Evolutionary conservation across 106 monocot species (phyloP).

Genomic region (Triglochin maritima): DNA sequence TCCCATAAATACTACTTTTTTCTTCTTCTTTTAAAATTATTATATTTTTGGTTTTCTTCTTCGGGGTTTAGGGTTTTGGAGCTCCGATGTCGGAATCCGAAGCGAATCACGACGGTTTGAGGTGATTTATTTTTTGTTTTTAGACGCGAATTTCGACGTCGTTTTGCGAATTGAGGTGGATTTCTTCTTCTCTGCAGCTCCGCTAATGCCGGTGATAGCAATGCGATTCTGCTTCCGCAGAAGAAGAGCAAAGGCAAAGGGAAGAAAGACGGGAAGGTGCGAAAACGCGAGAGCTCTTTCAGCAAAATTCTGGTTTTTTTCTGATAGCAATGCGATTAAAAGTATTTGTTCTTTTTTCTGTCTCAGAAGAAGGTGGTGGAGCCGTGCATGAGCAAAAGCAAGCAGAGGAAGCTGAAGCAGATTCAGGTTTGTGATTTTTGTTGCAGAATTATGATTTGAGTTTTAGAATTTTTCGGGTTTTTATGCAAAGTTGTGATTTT

Average conservation of each 20-base stretch:
- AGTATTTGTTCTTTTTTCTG: background rate
- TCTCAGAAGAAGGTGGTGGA: slow-evolving; percentile 8
- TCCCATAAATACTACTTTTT: no score
- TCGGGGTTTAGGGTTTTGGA: background rate
- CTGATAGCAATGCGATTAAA: background rate
- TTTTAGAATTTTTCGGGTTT: background rate
- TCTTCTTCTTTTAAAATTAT: no score
- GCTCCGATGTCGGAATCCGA: background rate
- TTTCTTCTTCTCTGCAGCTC: background rate
- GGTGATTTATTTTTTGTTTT: background rate
- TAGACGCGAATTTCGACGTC: background rate
- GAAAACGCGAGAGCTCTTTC: background rate
- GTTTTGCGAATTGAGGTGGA: background rate
- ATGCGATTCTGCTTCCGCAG: slow-evolving; percentile 42
- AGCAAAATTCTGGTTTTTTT: background rate
- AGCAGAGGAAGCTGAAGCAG: slow-evolving; percentile 59
- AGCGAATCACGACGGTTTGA: background rate
- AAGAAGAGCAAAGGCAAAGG: slow-evolving; percentile 37
- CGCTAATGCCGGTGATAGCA: slow-evolving; percentile 30
- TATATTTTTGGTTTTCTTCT: no score
- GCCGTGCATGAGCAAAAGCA: slow-evolving; percentile 55
- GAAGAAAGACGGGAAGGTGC: slow-evolving; percentile 31
- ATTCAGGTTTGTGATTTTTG: slow-evolving; percentile 40
- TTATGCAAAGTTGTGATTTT: background rate
- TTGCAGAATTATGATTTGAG: background rate